Evolutionary conservation across 2,329 filamentous ascomycete species (phyloP).

Genomic region (Botrytis hyacinthi): DNA sequence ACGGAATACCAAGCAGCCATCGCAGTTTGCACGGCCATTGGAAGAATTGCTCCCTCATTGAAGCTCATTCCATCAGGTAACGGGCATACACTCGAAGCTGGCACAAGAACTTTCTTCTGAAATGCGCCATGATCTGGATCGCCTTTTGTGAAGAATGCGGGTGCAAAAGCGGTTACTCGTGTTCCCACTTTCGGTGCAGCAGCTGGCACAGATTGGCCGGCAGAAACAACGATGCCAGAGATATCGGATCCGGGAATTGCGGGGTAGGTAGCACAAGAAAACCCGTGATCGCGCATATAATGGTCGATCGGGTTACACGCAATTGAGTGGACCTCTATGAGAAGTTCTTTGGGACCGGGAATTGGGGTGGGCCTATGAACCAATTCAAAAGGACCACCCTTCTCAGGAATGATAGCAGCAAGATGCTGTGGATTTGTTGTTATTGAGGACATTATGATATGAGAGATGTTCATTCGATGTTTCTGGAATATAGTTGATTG

Average conservation of each 20-base stretch:
- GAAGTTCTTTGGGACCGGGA: constrained; percentile 42
- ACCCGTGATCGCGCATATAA: constrained; percentile 38
- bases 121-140: constrained; percentile 34
- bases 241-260: constrained; percentile 27
- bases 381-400: neutral
- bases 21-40: constrained; percentile 40
- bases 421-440: constrained; percentile 3
- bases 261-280: constrained; percentile 32
- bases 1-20: constrained; percentile 37
- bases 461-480: neutral
- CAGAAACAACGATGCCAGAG: constrained; percentile 23
- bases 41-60: constrained; percentile 39
- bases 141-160: constrained; percentile 16
- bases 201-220: constrained; percentile 23
- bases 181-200: constrained; percentile 21
- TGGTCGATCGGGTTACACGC: constrained; percentile 45
- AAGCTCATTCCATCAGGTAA: constrained; percentile 39
- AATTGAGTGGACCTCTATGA: constrained; percentile 43
- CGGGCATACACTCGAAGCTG: constrained; percentile 24
- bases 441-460: neutral
- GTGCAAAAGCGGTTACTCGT: constrained; percentile 40
- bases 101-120: constrained; percentile 35
- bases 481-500: neutral
- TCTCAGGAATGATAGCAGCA: constrained; percentile 10
- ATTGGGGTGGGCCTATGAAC: constrained; percentile 37